Base-by-base conservation (phyloP, 805 yeast genomes). In the Suhomyces xylopsoci region DNA sequence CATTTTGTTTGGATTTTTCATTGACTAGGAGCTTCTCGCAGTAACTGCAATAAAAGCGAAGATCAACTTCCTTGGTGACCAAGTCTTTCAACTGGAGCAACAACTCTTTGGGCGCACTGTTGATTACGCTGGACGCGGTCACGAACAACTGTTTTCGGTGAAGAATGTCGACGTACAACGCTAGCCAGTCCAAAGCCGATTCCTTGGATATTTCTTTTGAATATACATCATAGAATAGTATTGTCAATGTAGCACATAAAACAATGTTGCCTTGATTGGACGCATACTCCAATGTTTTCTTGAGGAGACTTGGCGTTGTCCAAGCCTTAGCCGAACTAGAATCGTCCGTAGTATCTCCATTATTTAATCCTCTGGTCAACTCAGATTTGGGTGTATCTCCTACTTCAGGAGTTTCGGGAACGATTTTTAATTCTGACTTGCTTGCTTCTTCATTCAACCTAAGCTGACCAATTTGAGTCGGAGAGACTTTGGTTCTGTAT, bases 191-290 rank as follows among this genome's bases (percentile, higher is more conserved):
- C 60, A 83, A 78, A 7, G 81, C 69, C 44, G 69, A 67, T 2
- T 59, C 60, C 44, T 59, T 57, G 2, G 62, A 53, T 24, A 63
- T 63, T 15, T 62, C 58, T 53, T 59, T 48, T 45, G 52, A 45
- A 49, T 57, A 53, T 32, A 50, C 49, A 5, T 71, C 72, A 51
- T 74, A 77, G 63, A 87, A 84, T 34, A 88, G 62, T 24, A 84
- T 59, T 0, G 85, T 71, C 34, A 88, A 58, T 0, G 87, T 77
- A 5, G 87, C 78, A 55, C 85, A 76, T 76, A 84, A 71, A 12
- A 84, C 70, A 15, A 85, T 60, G 62, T 88, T 90, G 1, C 93
- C 93, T 57, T 84, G 87, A 7, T 66, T 65, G 5, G 79, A 63
- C 43, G 86, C 80, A 66, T 80, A 84, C 20, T 76, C 77, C n/a